Evolutionary conservation across 495 filamentous ascomycete genomes (phyloP).

Genomic region (Lepraria neglecta): DNA sequence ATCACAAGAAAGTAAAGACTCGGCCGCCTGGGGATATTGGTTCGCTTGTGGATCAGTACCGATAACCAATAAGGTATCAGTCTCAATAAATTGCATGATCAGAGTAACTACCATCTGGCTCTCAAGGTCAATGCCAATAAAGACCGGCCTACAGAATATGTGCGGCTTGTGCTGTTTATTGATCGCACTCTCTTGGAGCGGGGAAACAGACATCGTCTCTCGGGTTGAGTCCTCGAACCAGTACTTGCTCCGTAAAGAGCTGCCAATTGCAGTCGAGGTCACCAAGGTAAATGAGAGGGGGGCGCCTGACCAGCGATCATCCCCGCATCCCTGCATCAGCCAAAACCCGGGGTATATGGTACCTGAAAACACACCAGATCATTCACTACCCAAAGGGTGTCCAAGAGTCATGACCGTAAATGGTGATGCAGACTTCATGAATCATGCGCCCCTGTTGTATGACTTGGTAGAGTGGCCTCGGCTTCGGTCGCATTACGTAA

Average conservation of each 20-base stretch:
- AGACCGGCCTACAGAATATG: no score
- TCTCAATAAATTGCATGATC: background rate
- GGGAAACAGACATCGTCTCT: background rate
- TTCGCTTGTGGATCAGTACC: conserved; percentile 9
- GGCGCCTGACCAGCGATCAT: background rate
- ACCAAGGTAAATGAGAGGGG: background rate
- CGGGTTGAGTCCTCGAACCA: background rate
- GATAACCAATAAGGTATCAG: background rate
- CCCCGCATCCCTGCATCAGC: conserved; percentile 3
- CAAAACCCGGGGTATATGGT: background rate
- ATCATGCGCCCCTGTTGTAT: conserved; percentile 16
- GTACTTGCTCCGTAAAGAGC: background rate
- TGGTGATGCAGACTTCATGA: background rate
- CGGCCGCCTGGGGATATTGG: background rate
- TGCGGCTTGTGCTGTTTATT: no score
- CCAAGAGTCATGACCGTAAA: conserved; percentile 32
- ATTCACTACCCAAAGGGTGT: conserved; percentile 28
- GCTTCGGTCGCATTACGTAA: background rate
- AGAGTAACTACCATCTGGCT: no score
- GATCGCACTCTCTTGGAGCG: background rate
- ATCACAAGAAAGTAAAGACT: background rate
- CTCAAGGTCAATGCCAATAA: no score
- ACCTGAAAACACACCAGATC: background rate
- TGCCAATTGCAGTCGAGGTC: background rate
- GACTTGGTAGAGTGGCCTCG: background rate